phyloP scores from a whole-genome alignment of 345 rosid species.

The Geranium brycei region DNA sequence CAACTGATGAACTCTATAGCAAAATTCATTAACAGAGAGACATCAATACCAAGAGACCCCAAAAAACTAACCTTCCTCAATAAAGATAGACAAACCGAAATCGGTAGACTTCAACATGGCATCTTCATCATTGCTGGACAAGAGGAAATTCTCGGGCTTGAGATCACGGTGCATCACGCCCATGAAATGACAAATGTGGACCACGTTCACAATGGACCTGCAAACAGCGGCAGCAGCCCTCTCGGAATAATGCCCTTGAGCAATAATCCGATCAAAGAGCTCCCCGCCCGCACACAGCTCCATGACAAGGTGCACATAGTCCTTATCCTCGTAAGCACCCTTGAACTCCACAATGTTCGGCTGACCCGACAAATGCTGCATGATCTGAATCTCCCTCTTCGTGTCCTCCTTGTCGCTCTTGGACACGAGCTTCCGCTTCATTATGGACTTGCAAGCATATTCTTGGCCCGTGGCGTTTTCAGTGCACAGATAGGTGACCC shows the following conservation, averaged over 20 bases:
- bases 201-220: constrained; percentile 55
- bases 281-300: constrained; percentile 89
- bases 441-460: constrained; percentile 77
- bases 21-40: background rate
- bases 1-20: background rate
- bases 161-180: constrained; percentile 88
- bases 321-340: constrained; percentile 68
- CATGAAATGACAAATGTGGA: constrained; percentile 76
- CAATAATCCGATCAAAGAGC: constrained; percentile 67
- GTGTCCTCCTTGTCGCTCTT: constrained; percentile 57
- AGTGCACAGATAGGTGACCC: constrained; percentile 58
- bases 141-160: constrained; percentile 86
- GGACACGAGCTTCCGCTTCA: constrained; percentile 53
- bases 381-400: constrained; percentile 61
- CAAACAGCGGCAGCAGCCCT: constrained; percentile 60
- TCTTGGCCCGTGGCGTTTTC: constrained; percentile 54
- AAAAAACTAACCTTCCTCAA: constrained; percentile 53
- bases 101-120: constrained; percentile 74
- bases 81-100: constrained; percentile 75
- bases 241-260: constrained; percentile 64
- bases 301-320: constrained; percentile 75
- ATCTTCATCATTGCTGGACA: constrained; percentile 45
- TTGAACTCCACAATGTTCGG: constrained; percentile 69
- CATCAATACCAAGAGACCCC: background rate
- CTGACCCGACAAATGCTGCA: constrained; percentile 81